Percentiles rank a stretch among this genome's conserved stretches.
Conservation (phyloP, 2,329 filamentous ascomycete genomes). For the Stagonosporopsis chrysanthemi region DNA sequence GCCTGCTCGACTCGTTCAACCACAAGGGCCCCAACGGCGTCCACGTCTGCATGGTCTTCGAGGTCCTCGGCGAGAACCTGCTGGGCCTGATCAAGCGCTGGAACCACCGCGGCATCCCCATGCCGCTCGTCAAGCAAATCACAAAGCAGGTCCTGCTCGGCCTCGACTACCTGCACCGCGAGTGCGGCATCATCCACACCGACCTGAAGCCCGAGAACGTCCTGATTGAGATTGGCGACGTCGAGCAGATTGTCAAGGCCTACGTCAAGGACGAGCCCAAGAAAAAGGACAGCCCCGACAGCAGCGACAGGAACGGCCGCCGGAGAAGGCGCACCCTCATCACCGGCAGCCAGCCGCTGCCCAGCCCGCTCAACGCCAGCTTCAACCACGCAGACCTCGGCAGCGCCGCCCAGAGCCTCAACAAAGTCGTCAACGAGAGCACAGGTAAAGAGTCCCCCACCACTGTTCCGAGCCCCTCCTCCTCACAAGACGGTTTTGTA, state of each 20-base stretch:
- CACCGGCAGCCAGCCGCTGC: conserved; percentile 94
- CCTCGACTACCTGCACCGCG: conserved; percentile 93
- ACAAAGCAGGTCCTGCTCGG: conserved; percentile 97
- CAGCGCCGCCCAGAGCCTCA: conserved; percentile 76
- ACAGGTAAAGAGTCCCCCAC: conserved; percentile 64
- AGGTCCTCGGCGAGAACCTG: conserved; percentile 94
- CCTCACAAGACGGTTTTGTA: conserved; percentile 56
- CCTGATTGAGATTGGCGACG: conserved; percentile 97
- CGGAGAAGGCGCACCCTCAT: conserved; percentile 91
- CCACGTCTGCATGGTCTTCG: conserved; percentile 99
- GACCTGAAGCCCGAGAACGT: conserved; percentile 98
- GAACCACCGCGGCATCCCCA: conserved; percentile 97
- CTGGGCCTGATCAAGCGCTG: conserved; percentile 96
- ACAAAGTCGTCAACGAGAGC: conserved; percentile 78
- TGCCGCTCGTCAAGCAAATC: conserved; percentile 97
- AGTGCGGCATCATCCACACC: conserved; percentile 98
- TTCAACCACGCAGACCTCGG: conserved; percentile 81
- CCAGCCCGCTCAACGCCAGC: conserved; percentile 89
- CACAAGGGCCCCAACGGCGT: conserved; percentile 96
- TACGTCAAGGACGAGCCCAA: conserved; percentile 82
- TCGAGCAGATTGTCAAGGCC: conserved; percentile 97
- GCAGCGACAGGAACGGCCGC: conserved; percentile 90
- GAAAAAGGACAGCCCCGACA: conserved; percentile 78
- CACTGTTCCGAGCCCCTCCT: conserved; percentile 51
- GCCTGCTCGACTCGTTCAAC: conserved; percentile 94